These are phyloP conservation scores for Ogataea methylovora DNA, from an alignment of 805 yeast species.

Conservation along the genomic window DNA sequence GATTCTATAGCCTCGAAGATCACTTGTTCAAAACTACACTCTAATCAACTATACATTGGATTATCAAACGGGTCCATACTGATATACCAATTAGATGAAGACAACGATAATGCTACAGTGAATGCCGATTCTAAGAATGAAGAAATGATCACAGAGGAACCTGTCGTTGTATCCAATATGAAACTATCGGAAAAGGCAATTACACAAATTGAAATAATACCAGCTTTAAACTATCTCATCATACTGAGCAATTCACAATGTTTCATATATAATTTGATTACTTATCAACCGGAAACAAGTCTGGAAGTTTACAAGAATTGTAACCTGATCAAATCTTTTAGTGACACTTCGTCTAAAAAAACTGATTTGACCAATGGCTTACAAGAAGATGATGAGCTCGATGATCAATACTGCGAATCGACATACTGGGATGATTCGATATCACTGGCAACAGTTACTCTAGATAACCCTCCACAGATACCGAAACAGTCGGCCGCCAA, in stretches of 20 bases:
- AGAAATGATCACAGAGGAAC: not conserved
- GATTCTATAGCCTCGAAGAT: slow-evolving; percentile 6
- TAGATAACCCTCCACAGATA: not conserved
- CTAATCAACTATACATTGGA: slow-evolving; percentile 14
- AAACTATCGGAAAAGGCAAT: slow-evolving; percentile 13
- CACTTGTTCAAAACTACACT: slow-evolving; percentile 10
- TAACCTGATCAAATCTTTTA: not conserved
- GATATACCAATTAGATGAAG: slow-evolving; percentile 12
- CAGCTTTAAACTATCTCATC: slow-evolving; percentile 23
- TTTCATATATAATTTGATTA: not conserved
- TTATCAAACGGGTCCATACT: slow-evolving; percentile 11
- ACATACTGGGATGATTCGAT: slow-evolving; percentile 20
- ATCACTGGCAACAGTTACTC: slow-evolving; percentile 22
- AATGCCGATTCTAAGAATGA: not conserved
- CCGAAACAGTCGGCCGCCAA: not conserved
- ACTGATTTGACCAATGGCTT: not conserved
- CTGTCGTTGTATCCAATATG: slow-evolving; percentile 1
- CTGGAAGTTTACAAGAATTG: not conserved
- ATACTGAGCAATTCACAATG: slow-evolving; percentile 5
- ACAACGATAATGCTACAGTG: not conserved
- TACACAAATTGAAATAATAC: slow-evolving; percentile 24
- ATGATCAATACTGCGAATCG: slow-evolving; percentile 1
- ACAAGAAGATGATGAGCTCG: not conserved
- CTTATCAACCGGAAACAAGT: not conserved
- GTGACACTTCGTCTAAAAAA: not conserved